Conservation (phyloP, 306 rosid genomes). For the Cyclanthera cordifolia region DNA sequence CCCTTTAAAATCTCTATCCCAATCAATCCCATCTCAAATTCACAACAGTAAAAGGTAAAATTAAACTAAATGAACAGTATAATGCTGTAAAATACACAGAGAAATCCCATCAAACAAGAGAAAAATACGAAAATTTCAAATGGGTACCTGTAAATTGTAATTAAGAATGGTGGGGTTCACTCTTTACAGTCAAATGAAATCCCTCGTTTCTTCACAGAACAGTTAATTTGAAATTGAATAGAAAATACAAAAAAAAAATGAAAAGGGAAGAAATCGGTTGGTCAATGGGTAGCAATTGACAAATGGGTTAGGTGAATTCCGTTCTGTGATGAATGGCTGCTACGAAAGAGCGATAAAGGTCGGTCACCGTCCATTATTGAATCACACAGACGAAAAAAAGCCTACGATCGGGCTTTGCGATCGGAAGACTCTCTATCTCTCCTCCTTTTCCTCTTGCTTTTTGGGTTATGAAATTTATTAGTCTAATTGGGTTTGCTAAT, state of each 20-base stretch:
- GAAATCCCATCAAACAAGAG: not conserved
- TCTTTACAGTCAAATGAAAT: not conserved
- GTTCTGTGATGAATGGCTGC: slow-evolving; percentile 35
- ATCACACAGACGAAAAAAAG: slow-evolving; percentile 30
- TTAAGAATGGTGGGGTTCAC: not conserved
- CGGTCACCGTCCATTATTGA: slow-evolving; percentile 46
- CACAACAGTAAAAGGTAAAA: slow-evolving; percentile 2
- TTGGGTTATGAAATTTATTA: not conserved
- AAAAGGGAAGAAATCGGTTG: slow-evolving; percentile 8
- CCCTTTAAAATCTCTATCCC: not conserved
- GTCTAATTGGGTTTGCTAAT: slow-evolving; percentile 6
- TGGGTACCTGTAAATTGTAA: slow-evolving; percentile 9
- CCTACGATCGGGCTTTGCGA: slow-evolving; percentile 31
- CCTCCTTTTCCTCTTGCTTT: not conserved
- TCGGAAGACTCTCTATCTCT: not conserved
- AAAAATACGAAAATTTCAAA: not conserved
- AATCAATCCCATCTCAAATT: not conserved
- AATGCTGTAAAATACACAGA: not conserved
- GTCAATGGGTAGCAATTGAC: slow-evolving; percentile 30
- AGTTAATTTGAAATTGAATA: not conserved
- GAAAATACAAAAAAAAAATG: not conserved
- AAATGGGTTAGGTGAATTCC: slow-evolving; percentile 38
- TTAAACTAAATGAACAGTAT: not conserved
- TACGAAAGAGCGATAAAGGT: slow-evolving; percentile 25
- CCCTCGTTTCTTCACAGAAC: not conserved